A percentile compares a stretch with the other conserved stretches of the same genome.
phyloP scores from a whole-genome alignment of 2,329 filamentous ascomycete genomes.

The Chaetomiaceae sp. region DNA sequence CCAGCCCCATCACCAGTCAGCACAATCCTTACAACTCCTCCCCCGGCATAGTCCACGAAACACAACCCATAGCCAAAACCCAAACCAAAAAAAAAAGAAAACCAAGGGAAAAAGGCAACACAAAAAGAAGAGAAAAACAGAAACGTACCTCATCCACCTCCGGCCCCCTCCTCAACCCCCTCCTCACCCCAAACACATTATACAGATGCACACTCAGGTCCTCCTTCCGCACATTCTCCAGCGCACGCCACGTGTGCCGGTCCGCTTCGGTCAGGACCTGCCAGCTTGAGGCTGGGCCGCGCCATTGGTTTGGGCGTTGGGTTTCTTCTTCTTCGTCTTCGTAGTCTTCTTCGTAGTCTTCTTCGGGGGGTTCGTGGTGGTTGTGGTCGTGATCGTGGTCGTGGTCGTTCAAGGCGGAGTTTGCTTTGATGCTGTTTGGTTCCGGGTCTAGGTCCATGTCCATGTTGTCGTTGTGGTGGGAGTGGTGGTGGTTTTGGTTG shows the following conservation, averaged over 20 bases:
- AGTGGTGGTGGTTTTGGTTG: no score
- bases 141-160: background rate
- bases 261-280: slow-evolving; percentile 55
- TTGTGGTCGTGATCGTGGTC: no score
- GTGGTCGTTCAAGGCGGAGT: no score
- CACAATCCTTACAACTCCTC: no score
- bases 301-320: slow-evolving; percentile 70
- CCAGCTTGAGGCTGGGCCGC: slow-evolving; percentile 66
- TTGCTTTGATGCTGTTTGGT: no score
- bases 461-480: no score
- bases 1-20: background rate
- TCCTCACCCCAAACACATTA: slow-evolving; percentile 64
- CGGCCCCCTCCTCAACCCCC: slow-evolving; percentile 7
- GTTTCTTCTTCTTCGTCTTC: slow-evolving; percentile 29
- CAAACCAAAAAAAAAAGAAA: background rate
- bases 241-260: slow-evolving; percentile 55
- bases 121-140: background rate
- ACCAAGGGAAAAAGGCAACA: background rate
- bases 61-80: no score
- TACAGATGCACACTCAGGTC: slow-evolving; percentile 75
- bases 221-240: slow-evolving; percentile 58
- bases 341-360: background rate
- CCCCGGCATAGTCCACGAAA: no score
- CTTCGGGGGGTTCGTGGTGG: no score
- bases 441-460: no score